Conservation (phyloP, 768 basidiomycete species). For the Sarcodon sp. region DNA sequence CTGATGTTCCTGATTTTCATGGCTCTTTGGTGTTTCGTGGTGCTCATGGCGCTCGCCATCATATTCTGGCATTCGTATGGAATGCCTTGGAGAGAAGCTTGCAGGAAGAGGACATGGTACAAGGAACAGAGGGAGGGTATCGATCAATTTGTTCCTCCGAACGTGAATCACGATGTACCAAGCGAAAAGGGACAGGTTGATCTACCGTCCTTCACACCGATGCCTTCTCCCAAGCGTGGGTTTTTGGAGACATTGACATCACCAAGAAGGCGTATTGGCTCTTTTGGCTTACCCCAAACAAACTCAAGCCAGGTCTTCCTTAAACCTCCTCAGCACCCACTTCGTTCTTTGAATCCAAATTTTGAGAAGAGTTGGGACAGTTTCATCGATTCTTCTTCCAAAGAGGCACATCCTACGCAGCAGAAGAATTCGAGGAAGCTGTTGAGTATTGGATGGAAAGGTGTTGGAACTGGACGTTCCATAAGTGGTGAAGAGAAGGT, state of each 20-base stretch:
- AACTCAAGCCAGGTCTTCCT: constrained; percentile 1
- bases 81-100: constrained; percentile 29
- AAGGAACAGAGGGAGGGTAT: constrained; percentile 36
- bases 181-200: constrained; percentile 13
- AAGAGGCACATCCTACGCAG: constrained; percentile 3
- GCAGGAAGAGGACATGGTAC: constrained; percentile 36
- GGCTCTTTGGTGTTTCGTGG: constrained; percentile 71
- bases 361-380: constrained; percentile 32
- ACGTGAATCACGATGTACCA: constrained; percentile 5
- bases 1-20: constrained; percentile 79
- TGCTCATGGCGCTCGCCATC: constrained; percentile 62
- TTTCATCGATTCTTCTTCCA: constrained; percentile 21
- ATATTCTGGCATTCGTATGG: constrained; percentile 66
- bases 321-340: constrained; percentile 4
- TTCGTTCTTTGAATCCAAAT: constrained; percentile 12
- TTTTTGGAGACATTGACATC: constrained; percentile 22
- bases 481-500: constrained; percentile 7
- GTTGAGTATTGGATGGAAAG: constrained; percentile 31
- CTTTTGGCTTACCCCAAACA: neutral
- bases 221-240: constrained; percentile 22
- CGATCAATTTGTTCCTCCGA: constrained; percentile 24
- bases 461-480: constrained; percentile 17
- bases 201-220: constrained; percentile 36
- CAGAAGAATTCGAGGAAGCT: constrained; percentile 25
- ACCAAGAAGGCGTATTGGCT: constrained; percentile 9